Percentiles rank a stretch among this genome's conserved stretches.
Conservation (phyloP, 352 stramenopile genomes). For the Ophiocytium majus region DNA sequence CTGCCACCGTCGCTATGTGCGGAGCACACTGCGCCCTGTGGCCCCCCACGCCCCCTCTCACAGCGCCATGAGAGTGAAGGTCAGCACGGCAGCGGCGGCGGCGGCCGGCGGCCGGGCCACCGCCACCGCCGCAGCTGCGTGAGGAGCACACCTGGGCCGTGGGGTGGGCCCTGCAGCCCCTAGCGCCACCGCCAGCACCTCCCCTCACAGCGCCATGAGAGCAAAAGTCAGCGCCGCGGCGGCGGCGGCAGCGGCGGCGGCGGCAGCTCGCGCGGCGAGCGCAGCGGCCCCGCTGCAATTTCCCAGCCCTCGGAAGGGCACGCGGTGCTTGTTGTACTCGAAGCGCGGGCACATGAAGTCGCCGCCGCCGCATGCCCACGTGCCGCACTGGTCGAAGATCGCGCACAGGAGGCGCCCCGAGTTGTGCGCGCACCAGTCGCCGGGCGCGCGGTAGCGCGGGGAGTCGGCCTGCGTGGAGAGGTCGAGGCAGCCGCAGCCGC, state of each 20-base stretch:
- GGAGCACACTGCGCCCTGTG: no score
- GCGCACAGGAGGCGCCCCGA: constrained; percentile 68
- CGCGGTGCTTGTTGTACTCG: constrained; percentile 66
- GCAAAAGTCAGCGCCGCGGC: not conserved
- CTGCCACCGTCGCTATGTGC: no score
- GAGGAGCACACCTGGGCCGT: no score
- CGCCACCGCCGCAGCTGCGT: no score
- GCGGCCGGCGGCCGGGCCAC: no score
- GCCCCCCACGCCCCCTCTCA: no score
- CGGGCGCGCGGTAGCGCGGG: constrained; percentile 58
- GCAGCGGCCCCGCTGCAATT: constrained; percentile 43
- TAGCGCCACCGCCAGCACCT: no score
- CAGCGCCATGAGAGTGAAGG: no score
- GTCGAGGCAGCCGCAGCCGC: constrained; percentile 73
- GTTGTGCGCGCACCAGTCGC: constrained; percentile 50
- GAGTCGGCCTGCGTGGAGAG: constrained; percentile 69
- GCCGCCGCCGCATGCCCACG: constrained; percentile 75
- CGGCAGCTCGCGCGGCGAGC: not conserved
- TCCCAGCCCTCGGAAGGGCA: constrained; percentile 46
- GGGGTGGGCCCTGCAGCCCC: no score
- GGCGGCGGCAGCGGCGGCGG: not conserved
- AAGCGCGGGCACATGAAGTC: constrained; percentile 84
- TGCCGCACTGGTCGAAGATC: constrained; percentile 75
- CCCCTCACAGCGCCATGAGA: no score
- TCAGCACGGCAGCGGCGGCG: no score